Evolutionary conservation across 805 yeast genomes (phyloP), one percentile per base, ranked within the genome.

Genomic region (Candida peoriensis): DNA sequence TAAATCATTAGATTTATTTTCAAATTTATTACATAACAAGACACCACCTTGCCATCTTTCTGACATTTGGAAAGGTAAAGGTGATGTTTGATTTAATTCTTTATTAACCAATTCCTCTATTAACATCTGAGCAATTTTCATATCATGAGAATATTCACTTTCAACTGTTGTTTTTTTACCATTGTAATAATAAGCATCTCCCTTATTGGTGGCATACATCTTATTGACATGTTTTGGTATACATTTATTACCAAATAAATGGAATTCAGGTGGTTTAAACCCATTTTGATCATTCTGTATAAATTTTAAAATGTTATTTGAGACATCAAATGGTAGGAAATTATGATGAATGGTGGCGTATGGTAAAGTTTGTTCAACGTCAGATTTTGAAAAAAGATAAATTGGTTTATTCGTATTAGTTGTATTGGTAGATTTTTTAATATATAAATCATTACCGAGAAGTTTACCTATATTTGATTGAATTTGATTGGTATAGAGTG

Each of bases 181-280:
- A 41, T 77, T 68, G 46, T 66, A 68, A 33, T 35, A 47, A 46
- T 54, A 39, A 6, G 37, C 43, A 5, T 22, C 59, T 33, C 3
- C 43, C 15, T 16, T 30, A 14, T 33, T 35, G 21, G 48, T 46
- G 1, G 61, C 45, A 45, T 65, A 73, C 8, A 62, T 28, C 4
- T 66, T 63, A 2, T 74, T 59, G 6, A 59, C 52, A 50, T 79
- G 87, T n/a, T 74, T 72, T 2, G 89, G 75, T 6, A 48, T 51
- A 33, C 85, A 81, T 33, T 64, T 54, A 13, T 78, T 72, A 2
- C 81, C 87, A 44, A 81, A 82, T 8, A 84, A 59, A 38, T 72
- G 67, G 50, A 84, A 84, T 43, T 66, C 61, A 17, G 68, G 64
- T 8, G 60, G 53, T 1, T 43, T 46, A 60, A 76, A 75, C 1